Evolutionary conservation across 371 early-diverging fungal species (phyloP).

Genomic region (Chytridiales sp.): DNA sequence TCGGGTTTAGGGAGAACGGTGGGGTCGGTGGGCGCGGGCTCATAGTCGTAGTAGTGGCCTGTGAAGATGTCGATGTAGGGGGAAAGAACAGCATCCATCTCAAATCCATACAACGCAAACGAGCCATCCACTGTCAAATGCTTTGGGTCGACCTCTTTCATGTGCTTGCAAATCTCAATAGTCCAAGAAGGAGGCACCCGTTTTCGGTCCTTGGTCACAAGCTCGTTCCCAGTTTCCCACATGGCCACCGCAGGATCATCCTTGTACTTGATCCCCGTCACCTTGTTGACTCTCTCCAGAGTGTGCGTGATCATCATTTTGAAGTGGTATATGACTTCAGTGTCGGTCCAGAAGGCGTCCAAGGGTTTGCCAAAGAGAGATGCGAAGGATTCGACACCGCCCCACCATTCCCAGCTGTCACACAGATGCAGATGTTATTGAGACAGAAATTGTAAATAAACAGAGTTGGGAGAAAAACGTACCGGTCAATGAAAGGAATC

Average conservation of each 20-base stretch:
- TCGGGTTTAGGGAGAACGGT: background rate
- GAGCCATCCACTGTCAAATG: background rate
- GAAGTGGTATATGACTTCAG: background rate
- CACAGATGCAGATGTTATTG: too few relatives aligned
- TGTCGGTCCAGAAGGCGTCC: background rate
- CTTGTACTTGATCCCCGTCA: background rate
- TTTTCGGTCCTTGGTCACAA: background rate
- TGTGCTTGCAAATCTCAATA: background rate
- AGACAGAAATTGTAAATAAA: too few relatives aligned
- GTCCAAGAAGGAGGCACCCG: background rate
- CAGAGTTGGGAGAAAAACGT: too few relatives aligned
- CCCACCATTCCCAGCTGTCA: background rate
- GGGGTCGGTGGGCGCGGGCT: background rate
- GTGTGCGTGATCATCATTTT: background rate
- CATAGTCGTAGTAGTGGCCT: background rate
- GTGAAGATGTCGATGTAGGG: background rate
- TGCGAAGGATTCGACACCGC: background rate
- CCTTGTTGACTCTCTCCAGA: background rate
- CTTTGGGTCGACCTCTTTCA: background rate
- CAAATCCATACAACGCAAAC: background rate
- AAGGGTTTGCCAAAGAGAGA: background rate
- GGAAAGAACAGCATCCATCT: background rate
- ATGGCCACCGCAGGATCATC: constrained; percentile 23
- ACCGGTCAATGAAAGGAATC: constrained; percentile 44
- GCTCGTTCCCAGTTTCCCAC: constrained; percentile 41